A percentile compares a stretch with the other conserved stretches of the same genome.
Conservation (phyloP, 345 rosid species). For the Arabidopsis thaliana region DNA sequence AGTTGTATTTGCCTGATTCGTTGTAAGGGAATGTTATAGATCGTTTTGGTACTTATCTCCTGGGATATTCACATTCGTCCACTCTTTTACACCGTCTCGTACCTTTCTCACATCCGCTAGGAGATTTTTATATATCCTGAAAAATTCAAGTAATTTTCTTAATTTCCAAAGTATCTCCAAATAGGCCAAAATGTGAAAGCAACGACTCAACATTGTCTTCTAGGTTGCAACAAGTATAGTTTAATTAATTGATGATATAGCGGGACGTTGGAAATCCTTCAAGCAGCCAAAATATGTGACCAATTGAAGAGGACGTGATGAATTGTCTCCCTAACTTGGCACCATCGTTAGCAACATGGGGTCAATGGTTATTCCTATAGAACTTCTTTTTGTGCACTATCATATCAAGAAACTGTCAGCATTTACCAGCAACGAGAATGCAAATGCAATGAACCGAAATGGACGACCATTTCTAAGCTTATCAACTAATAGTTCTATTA, state of each 20-base stretch:
- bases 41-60: neutral
- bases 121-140: neutral
- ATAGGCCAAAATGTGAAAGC: neutral
- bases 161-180: neutral
- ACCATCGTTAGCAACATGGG: neutral
- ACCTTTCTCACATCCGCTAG: neutral
- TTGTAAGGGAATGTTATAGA: neutral
- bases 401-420: conserved; percentile 24
- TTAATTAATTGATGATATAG: neutral
- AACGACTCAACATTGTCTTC: neutral
- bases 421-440: conserved; percentile 21
- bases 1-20: neutral
- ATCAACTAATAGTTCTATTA: neutral
- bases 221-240: neutral
- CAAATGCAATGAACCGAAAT: conserved; percentile 10
- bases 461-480: conserved; percentile 18
- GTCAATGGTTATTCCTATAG: neutral
- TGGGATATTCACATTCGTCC: neutral
- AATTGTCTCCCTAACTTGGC: neutral
- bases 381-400: conserved; percentile 4
- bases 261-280: neutral
- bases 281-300: neutral
- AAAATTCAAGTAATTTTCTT: neutral
- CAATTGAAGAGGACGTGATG: neutral
- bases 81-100: neutral